These are phyloP conservation scores for Aspergillus coremiiformis DNA, from an alignment of 495 filamentous ascomycete genomes.

Conservation along the genomic window DNA sequence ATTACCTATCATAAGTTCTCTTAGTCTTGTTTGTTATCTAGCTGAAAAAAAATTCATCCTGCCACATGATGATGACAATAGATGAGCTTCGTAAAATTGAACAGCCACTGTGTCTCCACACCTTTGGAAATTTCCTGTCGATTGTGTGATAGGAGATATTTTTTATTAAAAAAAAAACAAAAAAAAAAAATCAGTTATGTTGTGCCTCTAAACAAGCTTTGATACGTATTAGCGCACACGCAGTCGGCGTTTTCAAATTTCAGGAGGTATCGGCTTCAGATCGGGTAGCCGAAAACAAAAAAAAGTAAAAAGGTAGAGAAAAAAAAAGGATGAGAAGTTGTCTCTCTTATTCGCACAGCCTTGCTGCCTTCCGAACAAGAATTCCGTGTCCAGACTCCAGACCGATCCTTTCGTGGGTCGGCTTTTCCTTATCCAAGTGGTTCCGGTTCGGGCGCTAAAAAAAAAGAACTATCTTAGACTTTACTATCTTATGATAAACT, in stretches of 20 bases:
- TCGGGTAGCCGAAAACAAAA: constrained; percentile 8
- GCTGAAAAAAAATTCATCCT: background rate
- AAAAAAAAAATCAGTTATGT: background rate
- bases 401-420: constrained; percentile 2
- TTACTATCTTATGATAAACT: constrained; percentile 7
- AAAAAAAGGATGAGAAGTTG: background rate
- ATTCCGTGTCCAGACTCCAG: constrained; percentile 4
- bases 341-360: background rate
- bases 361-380: background rate
- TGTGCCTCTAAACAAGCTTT: background rate
- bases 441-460: constrained; percentile 18
- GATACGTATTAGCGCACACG: background rate
- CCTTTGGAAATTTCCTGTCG: constrained; percentile 1
- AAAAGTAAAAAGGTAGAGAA: background rate
- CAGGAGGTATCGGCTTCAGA: background rate
- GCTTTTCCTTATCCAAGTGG: background rate
- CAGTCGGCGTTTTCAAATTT: background rate
- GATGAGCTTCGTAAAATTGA: constrained; percentile 1
- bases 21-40: background rate
- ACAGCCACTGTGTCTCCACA: background rate
- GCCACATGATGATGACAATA: constrained; percentile 2
- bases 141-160: constrained; percentile 2
- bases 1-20: background rate
- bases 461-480: too few species aligned
- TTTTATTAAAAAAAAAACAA: too few species aligned